Conservation (phyloP, 2,329 filamentous ascomycete genomes). For the Zalaria obscura region DNA sequence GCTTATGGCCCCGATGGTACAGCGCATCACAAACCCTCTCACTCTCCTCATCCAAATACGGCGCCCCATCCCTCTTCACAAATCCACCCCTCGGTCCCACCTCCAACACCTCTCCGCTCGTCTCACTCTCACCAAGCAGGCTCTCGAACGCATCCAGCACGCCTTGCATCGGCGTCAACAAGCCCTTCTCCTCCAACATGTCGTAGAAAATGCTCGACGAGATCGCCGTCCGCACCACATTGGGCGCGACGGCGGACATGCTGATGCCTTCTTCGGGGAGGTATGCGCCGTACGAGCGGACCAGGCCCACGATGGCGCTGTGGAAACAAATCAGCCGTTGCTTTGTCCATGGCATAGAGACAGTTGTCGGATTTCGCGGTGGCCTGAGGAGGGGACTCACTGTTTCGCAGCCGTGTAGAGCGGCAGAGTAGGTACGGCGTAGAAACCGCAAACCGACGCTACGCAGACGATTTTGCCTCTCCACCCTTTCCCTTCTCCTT, state of each 20-base stretch:
- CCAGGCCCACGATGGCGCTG: conserved; percentile 21
- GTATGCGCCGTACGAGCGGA: conserved; percentile 26
- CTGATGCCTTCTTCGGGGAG: conserved; percentile 25
- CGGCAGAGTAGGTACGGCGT: conserved; percentile 26
- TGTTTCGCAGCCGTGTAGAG: conserved; percentile 31
- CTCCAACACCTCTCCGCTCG: conserved; percentile 28
- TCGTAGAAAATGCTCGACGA: conserved; percentile 24
- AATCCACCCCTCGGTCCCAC: conserved; percentile 23
- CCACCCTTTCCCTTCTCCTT: conserved; percentile 11
- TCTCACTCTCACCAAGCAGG: conserved; percentile 18
- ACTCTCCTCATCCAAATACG: conserved; percentile 18
- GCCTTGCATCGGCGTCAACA: conserved; percentile 25
- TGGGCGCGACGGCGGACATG: conserved; percentile 28
- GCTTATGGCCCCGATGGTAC: background rate
- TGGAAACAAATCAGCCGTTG: no score
- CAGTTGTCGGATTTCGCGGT: no score
- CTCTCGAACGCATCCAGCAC: conserved; percentile 26
- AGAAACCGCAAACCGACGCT: conserved; percentile 29
- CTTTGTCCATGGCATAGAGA: no score
- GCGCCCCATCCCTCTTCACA: conserved; percentile 12
- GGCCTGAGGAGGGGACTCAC: no score
- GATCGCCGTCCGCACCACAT: conserved; percentile 26
- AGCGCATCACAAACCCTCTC: background rate
- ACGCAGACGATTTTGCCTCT: conserved; percentile 23
- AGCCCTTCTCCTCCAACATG: conserved; percentile 15